These are phyloP conservation scores for Amaranthus hypochondriacus DNA, from an alignment of 148 eudicot species.

Conservation along the genomic window DNA sequence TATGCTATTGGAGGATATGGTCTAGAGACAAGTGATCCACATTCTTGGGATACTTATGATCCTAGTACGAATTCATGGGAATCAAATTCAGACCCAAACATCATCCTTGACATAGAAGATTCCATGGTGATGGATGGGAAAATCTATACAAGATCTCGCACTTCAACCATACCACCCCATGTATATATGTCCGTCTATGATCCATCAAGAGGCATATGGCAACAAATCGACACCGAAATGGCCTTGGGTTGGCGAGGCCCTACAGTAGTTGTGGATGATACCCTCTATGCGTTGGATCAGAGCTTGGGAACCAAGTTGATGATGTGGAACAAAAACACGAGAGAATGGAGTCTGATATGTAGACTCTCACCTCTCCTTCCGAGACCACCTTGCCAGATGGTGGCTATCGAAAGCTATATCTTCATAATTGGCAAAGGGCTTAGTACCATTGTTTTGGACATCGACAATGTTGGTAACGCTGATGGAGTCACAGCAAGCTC, in stretches of 20 bases:
- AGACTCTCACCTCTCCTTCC: slow-evolving; percentile 52
- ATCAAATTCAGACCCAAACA: slow-evolving; percentile 50
- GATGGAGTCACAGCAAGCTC: slow-evolving; percentile 52
- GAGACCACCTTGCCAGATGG: slow-evolving; percentile 75
- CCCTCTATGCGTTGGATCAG: slow-evolving; percentile 69
- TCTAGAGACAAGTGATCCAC: slow-evolving; percentile 49
- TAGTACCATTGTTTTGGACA: slow-evolving; percentile 60
- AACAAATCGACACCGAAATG: slow-evolving; percentile 55
- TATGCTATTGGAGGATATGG: slow-evolving; percentile 77
- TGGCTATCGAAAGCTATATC: slow-evolving; percentile 55
- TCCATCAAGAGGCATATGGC: slow-evolving; percentile 57
- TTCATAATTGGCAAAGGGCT: slow-evolving; percentile 72
- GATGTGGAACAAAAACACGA: slow-evolving; percentile 60
- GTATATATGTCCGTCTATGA: slow-evolving; percentile 54
- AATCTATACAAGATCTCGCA: slow-evolving; percentile 57
- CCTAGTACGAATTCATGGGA: slow-evolving; percentile 45
- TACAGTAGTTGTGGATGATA: slow-evolving; percentile 51
- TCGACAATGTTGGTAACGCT: slow-evolving; percentile 31
- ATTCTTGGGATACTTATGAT: slow-evolving; percentile 70
- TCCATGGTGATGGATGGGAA: slow-evolving; percentile 54
- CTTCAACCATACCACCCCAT: slow-evolving; percentile 51
- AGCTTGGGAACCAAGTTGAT: slow-evolving; percentile 63
- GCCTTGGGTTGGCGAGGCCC: slow-evolving; percentile 76
- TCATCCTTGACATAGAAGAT: slow-evolving; percentile 60
- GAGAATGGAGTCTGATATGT: slow-evolving; percentile 56